A percentile compares a stretch with the other conserved stretches of the same genome.
These are phyloP conservation scores for Yamagishiella unicocca DNA, from an alignment of 139 green algal species.

Conservation along the genomic window DNA sequence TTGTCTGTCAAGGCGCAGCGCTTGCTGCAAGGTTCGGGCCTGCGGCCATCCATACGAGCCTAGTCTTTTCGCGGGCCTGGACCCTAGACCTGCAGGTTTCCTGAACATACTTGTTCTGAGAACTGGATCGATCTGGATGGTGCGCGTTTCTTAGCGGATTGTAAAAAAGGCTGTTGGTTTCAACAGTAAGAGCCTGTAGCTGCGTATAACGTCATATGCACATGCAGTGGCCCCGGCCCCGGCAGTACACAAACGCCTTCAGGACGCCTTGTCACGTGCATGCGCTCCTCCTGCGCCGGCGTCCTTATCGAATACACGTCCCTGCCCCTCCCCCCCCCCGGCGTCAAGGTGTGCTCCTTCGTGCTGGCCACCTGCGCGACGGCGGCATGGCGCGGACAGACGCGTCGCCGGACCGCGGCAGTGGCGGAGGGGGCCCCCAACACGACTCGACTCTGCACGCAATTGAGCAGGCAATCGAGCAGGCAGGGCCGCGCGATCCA, in stretches of 20 bases:
- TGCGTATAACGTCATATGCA: neutral
- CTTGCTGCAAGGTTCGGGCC: neutral
- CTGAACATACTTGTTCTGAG: neutral
- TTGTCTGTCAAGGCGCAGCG: neutral
- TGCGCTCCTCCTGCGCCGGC: no score
- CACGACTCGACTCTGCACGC: neutral
- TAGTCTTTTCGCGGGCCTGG: neutral
- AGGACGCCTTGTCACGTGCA: neutral
- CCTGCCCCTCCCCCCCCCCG: no score
- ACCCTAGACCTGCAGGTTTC: neutral
- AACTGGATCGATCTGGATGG: neutral
- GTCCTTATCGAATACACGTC: no score
- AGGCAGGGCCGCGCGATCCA: constrained; percentile 19
- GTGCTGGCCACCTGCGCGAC: neutral
- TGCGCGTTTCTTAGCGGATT: no score
- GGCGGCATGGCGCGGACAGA: constrained; percentile 3
- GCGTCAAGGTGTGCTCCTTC: neutral
- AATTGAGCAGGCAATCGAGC: neutral
- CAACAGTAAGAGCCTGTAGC: neutral
- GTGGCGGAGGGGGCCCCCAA: neutral
- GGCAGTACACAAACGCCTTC: neutral
- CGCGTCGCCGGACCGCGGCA: neutral
- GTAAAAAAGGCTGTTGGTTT: no score
- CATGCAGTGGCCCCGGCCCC: neutral
- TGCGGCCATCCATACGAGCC: neutral